Base-by-base conservation (phyloP, 441 rosid genomes). In the Adansonia rubrostipa region DNA sequence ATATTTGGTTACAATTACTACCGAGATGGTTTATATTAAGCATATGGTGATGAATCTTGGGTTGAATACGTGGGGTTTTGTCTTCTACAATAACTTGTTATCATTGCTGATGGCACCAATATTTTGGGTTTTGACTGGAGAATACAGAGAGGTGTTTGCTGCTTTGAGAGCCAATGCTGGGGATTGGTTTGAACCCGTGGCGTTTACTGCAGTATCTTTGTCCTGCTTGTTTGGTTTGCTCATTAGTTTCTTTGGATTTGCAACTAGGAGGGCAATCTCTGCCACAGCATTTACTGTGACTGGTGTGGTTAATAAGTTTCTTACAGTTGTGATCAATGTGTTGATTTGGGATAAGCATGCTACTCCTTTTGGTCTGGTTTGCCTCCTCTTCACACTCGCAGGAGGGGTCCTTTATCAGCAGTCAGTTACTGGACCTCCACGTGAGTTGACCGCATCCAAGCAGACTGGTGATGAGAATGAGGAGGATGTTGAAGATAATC, bases 321-420 rank as follows among this genome's bases (percentile, higher is more conserved):
- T 96, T 48, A 96, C 97, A 0, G 97, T 96, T 79, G 90, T 89
- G 71, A 93, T 96, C 85, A 93, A 96, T 85, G 97, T 96, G 67
- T 14, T 90, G 82, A 96, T 96, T 58, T 96, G 99, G 99, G 99
- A 93, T 82, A 96, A 96, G 83, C 99, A 96, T 62, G 99, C 98
- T 0, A 92, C 87, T 84, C 93, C 98, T 0, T 78, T 94, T 78
- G 99, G 99, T 56, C 84, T 94, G 86, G 81, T 94, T 81, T 92
- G 97, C 86, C 93, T 96, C 40, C 90, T 95, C 67, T 78, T 94
- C 77, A 94, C 97, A 0, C 88, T 96, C 54, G 77, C 87, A 11
- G 97, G 98, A 67, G 99, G 98, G 1, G 89, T 96, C 84, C 87
- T 89, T 79, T 96, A 94, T 87, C 99, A 96, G 88, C 99, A 96